Percentiles rank a stretch among this genome's conserved stretches.
Evolutionary conservation across 2,329 filamentous ascomycete species (phyloP).

Genomic region (Blastomyces parvus): DNA sequence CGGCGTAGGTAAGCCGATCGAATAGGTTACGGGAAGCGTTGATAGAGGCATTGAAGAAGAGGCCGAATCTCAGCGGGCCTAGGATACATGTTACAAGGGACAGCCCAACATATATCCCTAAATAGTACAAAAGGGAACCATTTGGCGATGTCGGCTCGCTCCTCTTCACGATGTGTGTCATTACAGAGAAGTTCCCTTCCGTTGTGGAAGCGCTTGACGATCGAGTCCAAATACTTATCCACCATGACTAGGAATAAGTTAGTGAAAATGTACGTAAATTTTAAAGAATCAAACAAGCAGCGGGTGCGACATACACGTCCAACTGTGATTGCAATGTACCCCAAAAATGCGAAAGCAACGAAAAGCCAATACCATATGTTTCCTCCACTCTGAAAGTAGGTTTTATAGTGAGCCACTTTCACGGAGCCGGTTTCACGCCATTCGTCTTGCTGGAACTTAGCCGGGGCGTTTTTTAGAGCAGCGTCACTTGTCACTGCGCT

Average conservation of each 20-base stretch:
- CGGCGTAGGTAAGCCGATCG: conserved; percentile 53
- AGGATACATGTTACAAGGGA: conserved; percentile 49
- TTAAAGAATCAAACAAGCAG: neutral
- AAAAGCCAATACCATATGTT: conserved; percentile 52
- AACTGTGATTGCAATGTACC: conserved; percentile 47
- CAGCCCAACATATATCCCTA: conserved; percentile 57
- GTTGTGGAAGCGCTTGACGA: conserved; percentile 19
- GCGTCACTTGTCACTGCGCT: conserved; percentile 12
- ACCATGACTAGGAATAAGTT: conserved; percentile 32
- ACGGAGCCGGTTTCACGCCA: conserved; percentile 61
- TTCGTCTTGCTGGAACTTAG: conserved; percentile 70
- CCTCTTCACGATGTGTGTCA: conserved; percentile 12
- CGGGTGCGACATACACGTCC: conserved; percentile 33
- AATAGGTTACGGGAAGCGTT: conserved; percentile 61
- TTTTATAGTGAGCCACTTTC: conserved; percentile 55
- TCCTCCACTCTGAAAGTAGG: conserved; percentile 59
- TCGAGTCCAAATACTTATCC: conserved; percentile 40
- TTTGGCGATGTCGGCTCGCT: neutral
- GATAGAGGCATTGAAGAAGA: conserved; percentile 56
- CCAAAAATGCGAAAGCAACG: conserved; percentile 46
- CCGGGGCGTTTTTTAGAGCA: conserved; percentile 31
- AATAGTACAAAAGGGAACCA: conserved; percentile 49
- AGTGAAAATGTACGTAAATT: neutral
- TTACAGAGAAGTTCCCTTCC: conserved; percentile 12
- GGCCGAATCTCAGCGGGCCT: conserved; percentile 54